Conservation (phyloP, 371 early-diverging fungal genomes). For the Mortierella sp. region DNA sequence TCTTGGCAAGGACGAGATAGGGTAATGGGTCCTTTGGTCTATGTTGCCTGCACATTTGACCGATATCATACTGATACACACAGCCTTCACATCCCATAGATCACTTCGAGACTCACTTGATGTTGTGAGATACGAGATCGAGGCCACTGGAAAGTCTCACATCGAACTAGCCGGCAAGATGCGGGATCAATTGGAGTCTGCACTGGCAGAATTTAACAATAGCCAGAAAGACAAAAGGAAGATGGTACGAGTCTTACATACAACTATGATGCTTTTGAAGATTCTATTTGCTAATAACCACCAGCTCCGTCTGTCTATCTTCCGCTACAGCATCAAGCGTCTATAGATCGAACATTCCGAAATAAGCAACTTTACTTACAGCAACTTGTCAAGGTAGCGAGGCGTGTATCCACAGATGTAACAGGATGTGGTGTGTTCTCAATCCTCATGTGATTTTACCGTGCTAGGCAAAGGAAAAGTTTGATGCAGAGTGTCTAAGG, state of each 20-base stretch:
- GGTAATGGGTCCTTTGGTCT: constrained; percentile 57
- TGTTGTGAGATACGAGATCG: constrained; percentile 82
- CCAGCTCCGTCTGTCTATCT: not conserved
- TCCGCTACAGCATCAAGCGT: constrained; percentile 52
- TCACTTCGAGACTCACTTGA: constrained; percentile 75
- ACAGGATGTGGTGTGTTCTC: not conserved
- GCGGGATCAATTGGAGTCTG: constrained; percentile 77
- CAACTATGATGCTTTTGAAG: not conserved
- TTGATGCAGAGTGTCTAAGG: constrained; percentile 67
- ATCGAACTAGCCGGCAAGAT: constrained; percentile 83
- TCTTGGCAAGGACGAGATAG: constrained; percentile 89
- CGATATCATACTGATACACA: not conserved
- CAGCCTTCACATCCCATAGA: constrained; percentile 43
- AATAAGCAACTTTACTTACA: constrained; percentile 62
- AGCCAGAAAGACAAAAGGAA: constrained; percentile 85
- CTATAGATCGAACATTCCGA: constrained; percentile 64
- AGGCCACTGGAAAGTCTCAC: constrained; percentile 79
- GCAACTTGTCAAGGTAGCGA: constrained; percentile 57
- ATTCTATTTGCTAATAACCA: not conserved
- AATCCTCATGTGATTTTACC: not conserved
- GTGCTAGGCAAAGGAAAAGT: constrained; percentile 72
- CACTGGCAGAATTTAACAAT: constrained; percentile 78
- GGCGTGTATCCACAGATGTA: not conserved
- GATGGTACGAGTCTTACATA: constrained; percentile 43
- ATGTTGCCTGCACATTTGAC: not conserved